These are phyloP conservation scores for Pseudophaeomoniella oleicola DNA, from an alignment of 2,329 filamentous ascomycete species.

Conservation along the genomic window DNA sequence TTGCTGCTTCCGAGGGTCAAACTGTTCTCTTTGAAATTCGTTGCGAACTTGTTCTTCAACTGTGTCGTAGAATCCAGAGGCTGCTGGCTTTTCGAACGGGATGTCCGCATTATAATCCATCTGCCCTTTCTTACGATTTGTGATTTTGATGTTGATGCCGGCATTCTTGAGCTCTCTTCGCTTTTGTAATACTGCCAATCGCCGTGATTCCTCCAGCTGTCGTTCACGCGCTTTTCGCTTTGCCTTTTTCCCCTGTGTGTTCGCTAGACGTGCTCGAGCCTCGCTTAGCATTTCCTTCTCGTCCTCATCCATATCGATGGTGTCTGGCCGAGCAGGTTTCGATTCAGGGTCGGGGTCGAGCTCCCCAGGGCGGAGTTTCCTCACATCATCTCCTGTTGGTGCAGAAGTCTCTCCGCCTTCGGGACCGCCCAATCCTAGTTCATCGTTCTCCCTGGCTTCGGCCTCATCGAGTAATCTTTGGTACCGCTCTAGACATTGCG, in stretches of 20 bases:
- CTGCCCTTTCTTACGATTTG: constrained; percentile 79
- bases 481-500: constrained; percentile 92
- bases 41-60: constrained; percentile 66
- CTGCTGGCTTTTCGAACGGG: constrained; percentile 86
- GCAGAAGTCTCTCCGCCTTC: constrained; percentile 76
- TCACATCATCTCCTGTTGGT: constrained; percentile 82
- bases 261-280: constrained; percentile 86
- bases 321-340: constrained; percentile 88
- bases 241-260: constrained; percentile 97
- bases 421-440: constrained; percentile 69
- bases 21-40: constrained; percentile 68
- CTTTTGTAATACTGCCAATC: constrained; percentile 84
- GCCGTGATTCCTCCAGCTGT: constrained; percentile 85
- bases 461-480: constrained; percentile 94
- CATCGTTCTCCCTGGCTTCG: constrained; percentile 69
- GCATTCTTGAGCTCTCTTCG: constrained; percentile 91
- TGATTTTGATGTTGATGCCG: constrained; percentile 95
- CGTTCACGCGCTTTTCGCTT: constrained; percentile 94
- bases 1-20: constrained; percentile 87
- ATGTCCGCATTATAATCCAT: constrained; percentile 99
- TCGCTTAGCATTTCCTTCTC: constrained; percentile 99
- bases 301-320: constrained; percentile 95
- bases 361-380: constrained; percentile 74
- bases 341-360: constrained; percentile 95
- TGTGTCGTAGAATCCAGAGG: constrained; percentile 86